These are phyloP conservation scores for Myochromella boudieri DNA, from an alignment of 768 basidiomycete species.

Conservation along the genomic window DNA sequence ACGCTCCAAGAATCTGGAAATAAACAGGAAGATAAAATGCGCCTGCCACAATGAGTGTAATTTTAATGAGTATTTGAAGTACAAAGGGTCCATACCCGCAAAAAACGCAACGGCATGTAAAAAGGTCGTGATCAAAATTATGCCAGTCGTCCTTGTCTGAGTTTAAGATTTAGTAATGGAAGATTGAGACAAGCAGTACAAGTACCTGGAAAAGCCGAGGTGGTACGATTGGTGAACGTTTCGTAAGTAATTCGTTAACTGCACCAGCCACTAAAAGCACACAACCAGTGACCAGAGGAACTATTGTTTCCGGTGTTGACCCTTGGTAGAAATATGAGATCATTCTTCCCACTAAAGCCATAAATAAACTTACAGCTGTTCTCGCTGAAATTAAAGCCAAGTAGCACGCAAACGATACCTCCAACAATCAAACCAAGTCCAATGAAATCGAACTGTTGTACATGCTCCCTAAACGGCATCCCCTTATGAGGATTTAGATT, in stretches of 20 bases:
- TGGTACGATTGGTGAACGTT: conserved; percentile 68
- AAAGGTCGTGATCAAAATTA: conserved; percentile 57
- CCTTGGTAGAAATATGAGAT: conserved; percentile 34
- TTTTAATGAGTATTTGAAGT: too few relatives aligned
- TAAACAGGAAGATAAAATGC: conserved; percentile 75
- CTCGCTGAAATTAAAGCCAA: conserved; percentile 76
- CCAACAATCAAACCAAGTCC: conserved; percentile 62
- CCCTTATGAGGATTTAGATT: conserved; percentile 76
- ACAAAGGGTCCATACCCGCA: conserved; percentile 33
- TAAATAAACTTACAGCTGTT: conserved; percentile 50
- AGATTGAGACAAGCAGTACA: neutral
- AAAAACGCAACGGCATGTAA: conserved; percentile 69
- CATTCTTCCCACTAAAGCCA: neutral
- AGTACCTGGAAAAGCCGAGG: conserved; percentile 70
- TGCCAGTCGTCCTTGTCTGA: conserved; percentile 71
- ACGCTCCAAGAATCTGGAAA: conserved; percentile 76
- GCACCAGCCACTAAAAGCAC: conserved; percentile 48
- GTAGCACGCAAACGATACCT: conserved; percentile 65
- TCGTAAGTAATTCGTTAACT: conserved; percentile 62
- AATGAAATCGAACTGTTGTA: conserved; percentile 69
- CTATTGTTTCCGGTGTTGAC: conserved; percentile 59
- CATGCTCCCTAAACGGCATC: conserved; percentile 55
- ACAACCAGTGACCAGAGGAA: conserved; percentile 58
- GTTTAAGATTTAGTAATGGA: neutral
- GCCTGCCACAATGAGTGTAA: conserved; percentile 24